These are phyloP conservation scores for Arachis monticola DNA, from an alignment of 331 rosid species.

Conservation along the genomic window DNA sequence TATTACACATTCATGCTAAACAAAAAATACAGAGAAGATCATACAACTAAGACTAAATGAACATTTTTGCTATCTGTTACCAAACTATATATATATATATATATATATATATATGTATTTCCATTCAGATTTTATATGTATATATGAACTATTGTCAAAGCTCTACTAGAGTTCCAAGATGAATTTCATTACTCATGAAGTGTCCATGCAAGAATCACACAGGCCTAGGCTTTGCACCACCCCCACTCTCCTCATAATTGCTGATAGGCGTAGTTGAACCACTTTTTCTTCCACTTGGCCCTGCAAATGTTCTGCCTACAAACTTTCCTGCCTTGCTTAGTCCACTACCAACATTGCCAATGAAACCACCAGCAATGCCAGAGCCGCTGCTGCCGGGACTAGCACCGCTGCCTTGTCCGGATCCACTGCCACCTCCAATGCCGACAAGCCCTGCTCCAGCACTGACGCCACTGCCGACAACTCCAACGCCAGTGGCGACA, in stretches of 20 bases:
- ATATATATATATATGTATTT: neutral
- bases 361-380: too few species aligned
- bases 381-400: neutral
- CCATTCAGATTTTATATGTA: neutral
- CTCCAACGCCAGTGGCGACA: conserved; percentile 65
- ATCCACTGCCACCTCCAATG: conserved; percentile 44
- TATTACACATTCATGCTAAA: conserved; percentile 29
- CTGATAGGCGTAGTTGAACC: conserved; percentile 76
- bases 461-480: conserved; percentile 50
- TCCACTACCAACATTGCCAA: conserved; percentile 63
- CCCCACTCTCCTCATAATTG: conserved; percentile 70
- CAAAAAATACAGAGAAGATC: conserved; percentile 29
- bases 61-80: conserved; percentile 26
- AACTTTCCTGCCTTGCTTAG: conserved; percentile 85
- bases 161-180: conserved; percentile 17
- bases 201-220: conserved; percentile 21
- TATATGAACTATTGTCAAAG: conserved; percentile 32
- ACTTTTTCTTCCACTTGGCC: conserved; percentile 61
- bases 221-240: conserved; percentile 65
- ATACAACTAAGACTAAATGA: conserved; percentile 36
- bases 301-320: conserved; percentile 90
- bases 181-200: conserved; percentile 22
- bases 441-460: conserved; percentile 58
- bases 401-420: conserved; percentile 79
- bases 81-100: neutral